A percentile compares a stretch with the other conserved stretches of the same genome.
phyloP scores from a whole-genome alignment of 192 early-diverging fungal species.

The Mortierella alpina region DNA sequence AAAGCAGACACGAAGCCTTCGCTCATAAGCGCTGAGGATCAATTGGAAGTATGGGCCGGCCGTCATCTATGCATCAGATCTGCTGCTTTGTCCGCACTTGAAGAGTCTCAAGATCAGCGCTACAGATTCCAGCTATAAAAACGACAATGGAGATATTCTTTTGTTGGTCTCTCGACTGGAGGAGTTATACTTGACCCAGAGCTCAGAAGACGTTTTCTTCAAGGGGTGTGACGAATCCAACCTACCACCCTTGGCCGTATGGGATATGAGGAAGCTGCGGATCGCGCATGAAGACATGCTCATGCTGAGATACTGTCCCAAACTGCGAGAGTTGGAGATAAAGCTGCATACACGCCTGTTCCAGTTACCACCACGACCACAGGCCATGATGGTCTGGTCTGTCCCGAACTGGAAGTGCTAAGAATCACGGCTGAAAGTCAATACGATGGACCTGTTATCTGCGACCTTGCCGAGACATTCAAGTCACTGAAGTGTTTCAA shows the following conservation, averaged over 20 bases:
- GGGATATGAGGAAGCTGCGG: background rate
- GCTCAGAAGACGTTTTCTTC: too few relatives aligned
- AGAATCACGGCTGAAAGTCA: background rate
- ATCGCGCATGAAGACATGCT: background rate
- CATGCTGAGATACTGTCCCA: background rate
- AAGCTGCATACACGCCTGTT: background rate
- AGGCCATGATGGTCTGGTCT: background rate
- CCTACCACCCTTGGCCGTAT: background rate
- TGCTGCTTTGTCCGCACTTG: too few relatives aligned
- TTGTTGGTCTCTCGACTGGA: too few relatives aligned
- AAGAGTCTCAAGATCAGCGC: too few relatives aligned
- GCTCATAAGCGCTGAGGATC: too few relatives aligned
- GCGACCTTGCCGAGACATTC: conserved; percentile 4
- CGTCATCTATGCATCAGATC: too few relatives aligned
- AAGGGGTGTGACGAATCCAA: too few relatives aligned
- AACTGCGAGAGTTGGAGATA: conserved; percentile 2
- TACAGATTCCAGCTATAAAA: too few relatives aligned
- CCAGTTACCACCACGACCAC: background rate
- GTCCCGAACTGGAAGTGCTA: background rate
- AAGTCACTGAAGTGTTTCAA: background rate
- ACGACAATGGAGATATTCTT: too few relatives aligned
- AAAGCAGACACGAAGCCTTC: too few relatives aligned
- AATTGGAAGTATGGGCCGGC: too few relatives aligned
- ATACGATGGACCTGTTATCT: background rate
- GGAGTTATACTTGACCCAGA: too few relatives aligned